Base-by-base conservation (phyloP, 1,284 basidiomycete species). In the Heliocybe sulcata region DNA sequence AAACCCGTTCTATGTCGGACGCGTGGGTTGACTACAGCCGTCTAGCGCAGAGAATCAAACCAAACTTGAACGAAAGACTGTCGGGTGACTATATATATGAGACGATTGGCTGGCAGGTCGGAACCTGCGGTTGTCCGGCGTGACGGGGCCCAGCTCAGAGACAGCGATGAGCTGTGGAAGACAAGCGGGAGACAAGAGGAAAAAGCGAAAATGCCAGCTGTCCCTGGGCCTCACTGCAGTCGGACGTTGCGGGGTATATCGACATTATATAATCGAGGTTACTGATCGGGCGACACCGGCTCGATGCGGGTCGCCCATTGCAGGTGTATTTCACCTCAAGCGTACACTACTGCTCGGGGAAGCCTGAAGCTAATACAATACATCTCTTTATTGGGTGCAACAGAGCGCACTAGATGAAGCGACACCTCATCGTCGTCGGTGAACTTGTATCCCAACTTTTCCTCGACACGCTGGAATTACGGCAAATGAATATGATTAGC, bases 381-480 rank as follows among this genome's bases (percentile, higher is more conserved):
- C 97, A 99, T 99, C 64, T 96, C 90, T 73, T 99, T 99, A 72
- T 87, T 92, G 2, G 97, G 97, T 1, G 96, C 94, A 8, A 99
- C 96, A 12, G 89, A 87, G 51, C 97, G 83, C 31, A 99, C 96
- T 60, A 87, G 79, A 64, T 94, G 87, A 12, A 95, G 70, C 29
- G 70, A 68, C 27, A 79, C 72, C n/a, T 82, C 77, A 4, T 73
- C 70, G 6, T 80, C 73, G 14, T 74, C 72, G 10, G 73, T 72
- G 57, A 95, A 64, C 25, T 71, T 56, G 61, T 76, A 68, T 29
- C 85, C 87, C 26, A 98, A 72, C 59, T 76, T 77, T 51, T 80
- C 76, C 61, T 85, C 85, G 6, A 90, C 92, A 61, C 93, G 77
- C 92, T 96, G 68, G 49, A 23, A 16, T 52, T n/a, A 25, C 20